Base-by-base conservation (phyloP, 2,329 filamentous ascomycete genomes). In the Xylariaceae sp. region DNA sequence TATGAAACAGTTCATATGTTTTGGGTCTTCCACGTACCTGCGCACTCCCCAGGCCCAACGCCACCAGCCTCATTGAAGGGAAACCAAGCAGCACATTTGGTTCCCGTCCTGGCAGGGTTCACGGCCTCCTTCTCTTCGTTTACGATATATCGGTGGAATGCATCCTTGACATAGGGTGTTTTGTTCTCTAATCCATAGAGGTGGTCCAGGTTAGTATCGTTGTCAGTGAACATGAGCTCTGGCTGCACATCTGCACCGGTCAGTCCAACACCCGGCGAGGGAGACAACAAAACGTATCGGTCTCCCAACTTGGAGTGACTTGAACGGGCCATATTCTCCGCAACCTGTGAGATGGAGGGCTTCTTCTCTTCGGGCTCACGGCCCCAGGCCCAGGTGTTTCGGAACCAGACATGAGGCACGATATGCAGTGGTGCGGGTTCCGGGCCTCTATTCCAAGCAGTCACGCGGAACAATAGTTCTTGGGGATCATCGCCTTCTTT, bases 381-480 rank as follows among this genome's bases (percentile, higher is more conserved):
- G 27, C 91, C 92, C 92, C 92, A 97, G 40, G 88, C 83, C 94
- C 94, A 97, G 2, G 91, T 96, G 71, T 97, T 97, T 61, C 92
- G 85, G 76, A 96, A 97, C 90, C 91, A 96, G 50, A 96, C 84
- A 57, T 97, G 94, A 6, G 92, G 92, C 43, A 96, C 77, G 66
- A 97, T 96, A 72, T 97, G 94, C 52, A 97, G 76, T 27, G 91
- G 91, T 11, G 94, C 92, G 11, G 89, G 84, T 51, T 96, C 89
- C 5, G 90, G 88, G 12, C 94, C 92, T 64, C 94, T 84, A 69
- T 97, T 97, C 87, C 94, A 97, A 44, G 91, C 92, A 8, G 92
- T 96, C 44, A 97, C 87, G 66, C 94, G 89, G 76, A 96, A 97
- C 32, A 95, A 78, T 9, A 97, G 77, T 73, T 96, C 90, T 31